Base-by-base conservation (phyloP, 345 rosid species). In the Schrenkiella parvula region DNA sequence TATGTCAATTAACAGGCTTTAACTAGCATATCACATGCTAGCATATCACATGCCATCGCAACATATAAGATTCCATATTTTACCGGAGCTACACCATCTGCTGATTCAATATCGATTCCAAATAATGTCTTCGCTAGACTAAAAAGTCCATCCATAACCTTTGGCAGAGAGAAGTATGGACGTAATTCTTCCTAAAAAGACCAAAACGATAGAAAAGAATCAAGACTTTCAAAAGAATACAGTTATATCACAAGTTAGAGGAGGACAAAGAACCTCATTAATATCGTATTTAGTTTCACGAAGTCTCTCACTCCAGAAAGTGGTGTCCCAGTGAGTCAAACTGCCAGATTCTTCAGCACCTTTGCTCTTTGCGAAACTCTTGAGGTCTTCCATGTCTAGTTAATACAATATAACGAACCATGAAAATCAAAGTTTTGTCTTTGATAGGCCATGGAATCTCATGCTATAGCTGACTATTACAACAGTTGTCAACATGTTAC, bases 291-390 rank as follows among this genome's bases (percentile, higher is more conserved):
- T 92, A 35, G 95, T 83, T 71, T 92, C 98, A 60, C 98, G 98
- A 70, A 90, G 93, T 81, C 98, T 89, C 84, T 92, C 98, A 62
- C 93, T 86, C 98, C 98, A 92, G 86, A 87, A 92, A 68, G 17
- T 79, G 19, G 80, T 82, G 80, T 92, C 98, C 98, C 98, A 92
- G 55, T 92, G 89, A 60, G 39, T 86, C 79, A 93, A 82, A 66
- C 83, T 84, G 75, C 79, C 80, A 75, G 95, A 91, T 86, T 91
- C 98, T 37, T 23, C 29, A 43, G 97, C 96, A 71, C 91, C 89
- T 82, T 90, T 89, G 73, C 52, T 75, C 82, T 87, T 89, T 61
- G 98, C 82, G 68, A 86, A 93, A 64, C 4, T 73, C 80, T 85
- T 86, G 60, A 93, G 88, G 80, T 91, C 96, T 70, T 89, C 95